Evolutionary conservation across 768 basidiomycete genomes (phyloP).

Genomic region (Daedalea quercina): DNA sequence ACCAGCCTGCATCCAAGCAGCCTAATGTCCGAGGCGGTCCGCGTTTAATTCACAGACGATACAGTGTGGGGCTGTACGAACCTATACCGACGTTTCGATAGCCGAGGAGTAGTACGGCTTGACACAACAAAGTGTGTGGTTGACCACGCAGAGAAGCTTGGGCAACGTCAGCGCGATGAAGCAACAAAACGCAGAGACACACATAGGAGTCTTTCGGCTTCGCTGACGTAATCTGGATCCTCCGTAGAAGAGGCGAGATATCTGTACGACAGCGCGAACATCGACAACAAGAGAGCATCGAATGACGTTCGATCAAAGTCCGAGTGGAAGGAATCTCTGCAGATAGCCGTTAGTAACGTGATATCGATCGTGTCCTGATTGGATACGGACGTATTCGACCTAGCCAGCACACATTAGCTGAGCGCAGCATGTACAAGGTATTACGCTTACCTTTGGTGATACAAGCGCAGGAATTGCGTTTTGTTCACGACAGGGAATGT

Average conservation of each 20-base stretch:
- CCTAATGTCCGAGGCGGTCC: neutral
- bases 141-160: neutral
- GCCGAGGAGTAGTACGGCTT: constrained; percentile 1
- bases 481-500: constrained; percentile 1
- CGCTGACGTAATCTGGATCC: constrained; percentile 1
- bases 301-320: neutral
- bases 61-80: neutral
- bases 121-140: neutral
- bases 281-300: neutral
- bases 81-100: neutral
- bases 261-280: neutral
- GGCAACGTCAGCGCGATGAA: neutral
- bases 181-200: neutral
- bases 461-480: neutral
- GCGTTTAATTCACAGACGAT: neutral
- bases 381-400: neutral
- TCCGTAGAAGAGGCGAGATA: neutral
- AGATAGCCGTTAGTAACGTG: neutral
- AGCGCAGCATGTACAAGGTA: neutral
- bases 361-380: neutral
- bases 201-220: constrained; percentile 1
- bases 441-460: constrained; percentile 1
- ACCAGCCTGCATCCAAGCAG: neutral
- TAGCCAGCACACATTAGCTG: neutral
- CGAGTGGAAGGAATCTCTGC: neutral